phyloP scores from a whole-genome alignment of 345 rosid species.

The Viola odorata region DNA sequence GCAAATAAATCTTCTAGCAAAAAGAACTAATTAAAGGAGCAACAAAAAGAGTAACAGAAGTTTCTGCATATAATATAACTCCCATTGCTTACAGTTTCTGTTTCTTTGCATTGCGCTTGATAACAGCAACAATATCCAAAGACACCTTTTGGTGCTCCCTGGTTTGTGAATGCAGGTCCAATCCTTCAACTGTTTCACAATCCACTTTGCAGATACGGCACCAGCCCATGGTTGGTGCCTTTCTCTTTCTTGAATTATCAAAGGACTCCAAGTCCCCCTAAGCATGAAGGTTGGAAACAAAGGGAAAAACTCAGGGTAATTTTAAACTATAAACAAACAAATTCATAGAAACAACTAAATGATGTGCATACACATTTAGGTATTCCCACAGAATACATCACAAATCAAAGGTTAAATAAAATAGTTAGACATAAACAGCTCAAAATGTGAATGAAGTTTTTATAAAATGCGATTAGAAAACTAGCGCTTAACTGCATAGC shows the following conservation, averaged over 20 bases:
- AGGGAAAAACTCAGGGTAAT: not conserved
- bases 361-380: not conserved
- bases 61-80: conserved; percentile 1
- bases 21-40: not conserved
- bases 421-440: not conserved
- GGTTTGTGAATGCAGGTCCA: conserved; percentile 65
- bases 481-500: conserved; percentile 43
- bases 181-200: conserved; percentile 67
- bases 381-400: not conserved
- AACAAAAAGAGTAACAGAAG: conserved; percentile 1
- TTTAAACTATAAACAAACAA: not conserved
- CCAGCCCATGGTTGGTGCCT: conserved; percentile 53
- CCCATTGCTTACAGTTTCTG: conserved; percentile 45
- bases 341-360: not conserved
- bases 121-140: conserved; percentile 54
- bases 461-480: not conserved
- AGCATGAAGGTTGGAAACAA: conserved; percentile 4
- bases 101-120: conserved; percentile 67
- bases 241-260: conserved; percentile 54
- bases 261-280: conserved; percentile 49
- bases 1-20: not conserved
- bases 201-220: conserved; percentile 77
- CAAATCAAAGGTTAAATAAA: not conserved
- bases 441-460: not conserved
- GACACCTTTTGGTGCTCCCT: conserved; percentile 71